Conservation (phyloP, 192 early-diverging fungal species). For the Allomyces arbusculus region DNA sequence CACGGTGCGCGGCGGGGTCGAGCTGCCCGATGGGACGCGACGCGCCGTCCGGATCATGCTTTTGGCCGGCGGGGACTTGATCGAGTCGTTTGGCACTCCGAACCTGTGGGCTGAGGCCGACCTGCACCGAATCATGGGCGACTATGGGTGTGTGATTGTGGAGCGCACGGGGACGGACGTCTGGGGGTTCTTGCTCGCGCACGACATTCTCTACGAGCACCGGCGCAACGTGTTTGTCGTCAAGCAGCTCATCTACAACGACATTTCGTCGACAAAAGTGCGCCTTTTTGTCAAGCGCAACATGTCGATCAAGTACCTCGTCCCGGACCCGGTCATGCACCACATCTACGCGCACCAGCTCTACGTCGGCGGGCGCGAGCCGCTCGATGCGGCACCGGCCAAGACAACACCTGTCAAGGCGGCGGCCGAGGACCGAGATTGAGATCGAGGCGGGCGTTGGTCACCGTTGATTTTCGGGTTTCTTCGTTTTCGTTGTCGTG, state of each 20-base stretch:
- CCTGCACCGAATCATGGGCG: conserved; percentile 78
- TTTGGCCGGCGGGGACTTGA: conserved; percentile 88
- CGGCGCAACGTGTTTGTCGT: conserved; percentile 80
- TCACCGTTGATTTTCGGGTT: too few species aligned
- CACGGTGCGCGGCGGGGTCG: conserved; percentile 38
- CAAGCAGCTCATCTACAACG: conserved; percentile 93
- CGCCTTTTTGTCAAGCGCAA: conserved; percentile 80
- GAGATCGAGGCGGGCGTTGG: too few species aligned
- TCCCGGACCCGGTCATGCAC: conserved; percentile 75
- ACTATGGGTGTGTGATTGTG: conserved; percentile 83
- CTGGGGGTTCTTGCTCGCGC: conserved; percentile 70
- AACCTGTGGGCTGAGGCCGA: conserved; percentile 73
- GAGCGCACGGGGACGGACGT: conserved; percentile 89
- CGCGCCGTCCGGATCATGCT: conserved; percentile 66
- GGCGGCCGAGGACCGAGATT: too few species aligned
- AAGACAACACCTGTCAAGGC: too few species aligned
- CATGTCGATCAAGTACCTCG: conserved; percentile 86
- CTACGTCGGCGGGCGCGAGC: conserved; percentile 19
- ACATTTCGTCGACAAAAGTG: conserved; percentile 94
- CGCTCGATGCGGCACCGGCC: too few species aligned
- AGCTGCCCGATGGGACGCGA: conserved; percentile 30
- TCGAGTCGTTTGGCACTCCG: conserved; percentile 82
- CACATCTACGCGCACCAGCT: conserved; percentile 66
- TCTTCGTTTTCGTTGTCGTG: too few species aligned
- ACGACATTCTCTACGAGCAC: conserved; percentile 77